A percentile compares a stretch with the other conserved stretches of the same genome.
Conservation (phyloP, 1,284 basidiomycete species). For the Tausonia pullulans region DNA sequence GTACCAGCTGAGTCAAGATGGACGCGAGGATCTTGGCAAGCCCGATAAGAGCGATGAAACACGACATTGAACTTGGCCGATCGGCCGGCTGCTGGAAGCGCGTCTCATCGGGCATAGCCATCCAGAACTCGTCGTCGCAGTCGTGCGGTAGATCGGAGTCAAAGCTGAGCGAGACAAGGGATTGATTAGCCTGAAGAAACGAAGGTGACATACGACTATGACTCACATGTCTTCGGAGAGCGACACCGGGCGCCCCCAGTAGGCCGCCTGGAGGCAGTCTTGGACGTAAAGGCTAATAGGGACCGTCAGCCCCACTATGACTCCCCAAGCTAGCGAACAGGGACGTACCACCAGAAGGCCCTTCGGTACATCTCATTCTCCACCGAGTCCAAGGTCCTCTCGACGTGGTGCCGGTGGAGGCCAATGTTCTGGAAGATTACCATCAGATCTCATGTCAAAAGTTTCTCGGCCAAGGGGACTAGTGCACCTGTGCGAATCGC, state of each 20-base stretch:
- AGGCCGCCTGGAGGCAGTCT: constrained; percentile 3
- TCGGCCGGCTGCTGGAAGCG: constrained; percentile 1
- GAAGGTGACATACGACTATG: background rate
- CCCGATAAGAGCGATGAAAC: constrained; percentile 8
- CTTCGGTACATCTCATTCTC: constrained; percentile 15
- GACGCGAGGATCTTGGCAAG: constrained; percentile 11
- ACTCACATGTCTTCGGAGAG: constrained; percentile 14
- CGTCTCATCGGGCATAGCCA: background rate
- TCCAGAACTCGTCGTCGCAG: constrained; percentile 17
- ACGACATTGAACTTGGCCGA: constrained; percentile 1
- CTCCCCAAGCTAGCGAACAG: too few species aligned
- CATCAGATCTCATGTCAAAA: too few species aligned
- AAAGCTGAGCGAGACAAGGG: background rate
- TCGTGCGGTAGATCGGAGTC: constrained; percentile 13
- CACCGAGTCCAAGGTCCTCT: constrained; percentile 6
- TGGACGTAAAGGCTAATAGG: background rate
- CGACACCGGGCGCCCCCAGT: constrained; percentile 10
- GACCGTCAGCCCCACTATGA: too few species aligned
- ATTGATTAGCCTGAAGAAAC: too few species aligned
- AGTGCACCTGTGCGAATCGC: constrained; percentile 3
- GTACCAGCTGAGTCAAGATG: constrained; percentile 4
- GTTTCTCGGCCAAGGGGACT: too few species aligned
- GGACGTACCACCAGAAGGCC: constrained; percentile 9
- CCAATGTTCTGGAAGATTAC: constrained; percentile 2
- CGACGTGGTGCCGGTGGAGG: constrained; percentile 9